These are phyloP conservation scores for Boletus pseudo-olivaceus DNA, from an alignment of 768 basidiomycete genomes.

Conservation along the genomic window DNA sequence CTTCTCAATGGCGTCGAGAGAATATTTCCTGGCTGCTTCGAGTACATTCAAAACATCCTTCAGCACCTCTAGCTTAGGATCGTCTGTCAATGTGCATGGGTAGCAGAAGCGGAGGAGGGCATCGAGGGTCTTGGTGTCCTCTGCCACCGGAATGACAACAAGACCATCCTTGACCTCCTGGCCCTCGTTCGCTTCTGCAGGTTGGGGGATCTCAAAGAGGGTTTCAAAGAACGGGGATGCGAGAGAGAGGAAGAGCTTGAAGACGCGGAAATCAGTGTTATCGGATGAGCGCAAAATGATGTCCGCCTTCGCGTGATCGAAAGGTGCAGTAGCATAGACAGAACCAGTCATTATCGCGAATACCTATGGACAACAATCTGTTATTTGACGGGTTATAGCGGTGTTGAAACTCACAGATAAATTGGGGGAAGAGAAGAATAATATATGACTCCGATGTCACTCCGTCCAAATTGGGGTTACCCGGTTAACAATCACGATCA, in stretches of 20 bases:
- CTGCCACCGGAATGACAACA: not conserved
- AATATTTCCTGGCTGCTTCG: not conserved
- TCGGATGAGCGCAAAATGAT: not conserved
- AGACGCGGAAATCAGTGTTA: not conserved
- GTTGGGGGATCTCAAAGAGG: not conserved
- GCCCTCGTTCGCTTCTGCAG: not conserved
- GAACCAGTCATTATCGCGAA: no score
- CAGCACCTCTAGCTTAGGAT: not conserved
- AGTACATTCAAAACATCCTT: not conserved
- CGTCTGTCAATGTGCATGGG: not conserved
- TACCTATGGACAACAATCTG: no score
- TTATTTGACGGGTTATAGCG: no score
- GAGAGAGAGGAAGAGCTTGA: no score
- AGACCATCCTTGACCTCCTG: not conserved
- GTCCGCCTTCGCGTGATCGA: not conserved
- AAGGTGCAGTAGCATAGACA: no score
- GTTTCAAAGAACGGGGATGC: not conserved
- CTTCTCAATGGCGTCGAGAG: not conserved
- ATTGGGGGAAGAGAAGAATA: no score
- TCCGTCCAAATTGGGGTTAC: no score
- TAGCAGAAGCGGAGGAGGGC: no score
- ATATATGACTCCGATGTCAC: no score
- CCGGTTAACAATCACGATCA: no score
- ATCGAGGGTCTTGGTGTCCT: not conserved
- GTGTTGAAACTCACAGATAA: no score